These are phyloP conservation scores for Rhinocladiella similis DNA, from an alignment of 2,329 filamentous ascomycete genomes.

Conservation along the genomic window DNA sequence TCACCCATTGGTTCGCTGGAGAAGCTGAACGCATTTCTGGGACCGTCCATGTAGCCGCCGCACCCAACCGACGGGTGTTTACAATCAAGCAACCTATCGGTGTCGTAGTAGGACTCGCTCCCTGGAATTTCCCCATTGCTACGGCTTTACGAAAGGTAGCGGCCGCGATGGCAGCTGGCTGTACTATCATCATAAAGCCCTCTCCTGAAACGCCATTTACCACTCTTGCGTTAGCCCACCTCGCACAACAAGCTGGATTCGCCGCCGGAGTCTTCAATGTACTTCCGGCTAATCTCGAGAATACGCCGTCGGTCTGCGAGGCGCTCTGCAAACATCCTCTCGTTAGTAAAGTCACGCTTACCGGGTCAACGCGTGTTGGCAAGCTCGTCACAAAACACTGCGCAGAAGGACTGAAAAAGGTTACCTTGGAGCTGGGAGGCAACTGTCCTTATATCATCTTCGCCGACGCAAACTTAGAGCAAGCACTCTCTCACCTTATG, in stretches of 20 bases:
- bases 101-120: slow-evolving; percentile 66
- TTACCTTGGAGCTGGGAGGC: slow-evolving; percentile 63
- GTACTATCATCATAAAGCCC: slow-evolving; percentile 70
- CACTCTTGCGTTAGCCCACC: slow-evolving; percentile 63
- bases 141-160: slow-evolving; percentile 68
- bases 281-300: slow-evolving; percentile 50
- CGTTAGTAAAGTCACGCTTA: slow-evolving; percentile 60
- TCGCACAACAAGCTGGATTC: slow-evolving; percentile 54
- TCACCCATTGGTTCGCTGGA: slow-evolving; percentile 80
- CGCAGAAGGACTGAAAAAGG: slow-evolving; percentile 60
- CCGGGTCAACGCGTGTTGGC: slow-evolving; percentile 59
- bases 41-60: slow-evolving; percentile 32
- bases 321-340: slow-evolving; percentile 57
- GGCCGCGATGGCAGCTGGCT: slow-evolving; percentile 69
- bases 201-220: slow-evolving; percentile 66
- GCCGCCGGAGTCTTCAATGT: slow-evolving; percentile 61
- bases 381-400: slow-evolving; percentile 62
- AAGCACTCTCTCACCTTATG: slow-evolving; percentile 1
- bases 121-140: slow-evolving; percentile 72
- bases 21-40: slow-evolving; percentile 75
- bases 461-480: slow-evolving; percentile 60
- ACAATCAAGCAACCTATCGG: slow-evolving; percentile 75
- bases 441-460: slow-evolving; percentile 66
- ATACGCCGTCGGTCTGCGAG: slow-evolving; percentile 39
- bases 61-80: slow-evolving; percentile 65